These are phyloP conservation scores for Chlamydomonas incerta DNA, from an alignment of 139 green algal species.

Conservation along the genomic window DNA sequence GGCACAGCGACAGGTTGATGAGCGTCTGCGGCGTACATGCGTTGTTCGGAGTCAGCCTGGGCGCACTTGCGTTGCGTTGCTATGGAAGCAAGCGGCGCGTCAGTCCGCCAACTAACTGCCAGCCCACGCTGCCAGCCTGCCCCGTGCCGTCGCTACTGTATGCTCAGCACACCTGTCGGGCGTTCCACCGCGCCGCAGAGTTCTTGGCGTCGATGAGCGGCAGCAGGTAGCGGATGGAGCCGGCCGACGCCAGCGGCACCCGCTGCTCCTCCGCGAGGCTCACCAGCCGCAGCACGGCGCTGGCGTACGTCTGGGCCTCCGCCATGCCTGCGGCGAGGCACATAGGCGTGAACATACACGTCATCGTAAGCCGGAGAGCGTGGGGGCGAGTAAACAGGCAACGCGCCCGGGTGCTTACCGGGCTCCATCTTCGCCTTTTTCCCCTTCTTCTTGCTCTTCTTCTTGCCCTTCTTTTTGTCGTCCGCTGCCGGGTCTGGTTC, in stretches of 20 bases:
- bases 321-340: slow-evolving; percentile 41
- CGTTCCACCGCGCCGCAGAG: slow-evolving; percentile 48
- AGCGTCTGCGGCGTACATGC: slow-evolving; percentile 49
- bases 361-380: too few species aligned
- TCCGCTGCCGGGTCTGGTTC: not conserved
- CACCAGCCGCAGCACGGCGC: slow-evolving; percentile 48
- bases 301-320: slow-evolving; percentile 50
- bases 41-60: too few species aligned
- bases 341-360: too few species aligned
- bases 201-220: slow-evolving; percentile 55
- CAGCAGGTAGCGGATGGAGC: slow-evolving; percentile 55
- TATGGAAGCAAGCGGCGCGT: not conserved
- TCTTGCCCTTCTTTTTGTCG: slow-evolving; percentile 40
- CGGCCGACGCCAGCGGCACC: slow-evolving; percentile 28
- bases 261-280: slow-evolving; percentile 39
- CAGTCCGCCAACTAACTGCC: too few species aligned
- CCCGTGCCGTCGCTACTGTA: not conserved
- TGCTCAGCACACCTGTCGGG: slow-evolving; percentile 11
- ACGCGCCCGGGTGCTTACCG: slow-evolving; percentile 1
- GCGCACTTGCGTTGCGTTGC: not conserved
- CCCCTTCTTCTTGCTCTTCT: slow-evolving; percentile 53
- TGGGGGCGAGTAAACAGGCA: too few species aligned
- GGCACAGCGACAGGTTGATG: slow-evolving; percentile 59
- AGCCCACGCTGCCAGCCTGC: not conserved
- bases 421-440: slow-evolving; percentile 63